Conservation (phyloP, 2,329 filamentous ascomycete genomes). For the Claviceps sp. region DNA sequence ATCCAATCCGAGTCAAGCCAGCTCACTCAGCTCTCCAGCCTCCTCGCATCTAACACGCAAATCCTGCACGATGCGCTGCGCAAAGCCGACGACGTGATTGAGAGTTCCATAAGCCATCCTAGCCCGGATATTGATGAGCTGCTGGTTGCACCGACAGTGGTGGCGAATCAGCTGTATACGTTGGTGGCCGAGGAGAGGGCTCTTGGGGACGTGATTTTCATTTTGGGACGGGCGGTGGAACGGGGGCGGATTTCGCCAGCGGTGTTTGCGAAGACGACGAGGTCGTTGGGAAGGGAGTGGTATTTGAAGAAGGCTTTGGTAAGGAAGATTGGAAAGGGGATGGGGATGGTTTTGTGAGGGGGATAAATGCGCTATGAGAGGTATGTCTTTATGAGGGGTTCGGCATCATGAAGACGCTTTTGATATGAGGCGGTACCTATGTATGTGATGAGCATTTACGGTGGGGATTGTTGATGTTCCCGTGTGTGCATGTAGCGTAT, state of each 20-base stretch:
- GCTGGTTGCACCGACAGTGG: constrained; percentile 84
- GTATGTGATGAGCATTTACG: too few species aligned
- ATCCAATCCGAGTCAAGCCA: constrained; percentile 63
- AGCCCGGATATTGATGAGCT: constrained; percentile 78
- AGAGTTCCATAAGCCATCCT: constrained; percentile 52
- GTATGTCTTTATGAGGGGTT: too few species aligned
- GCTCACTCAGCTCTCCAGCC: constrained; percentile 55
- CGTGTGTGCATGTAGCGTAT: too few species aligned
- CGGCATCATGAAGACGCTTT: background rate
- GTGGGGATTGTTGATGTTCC: too few species aligned
- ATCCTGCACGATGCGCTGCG: constrained; percentile 66
- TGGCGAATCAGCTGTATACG: constrained; percentile 83
- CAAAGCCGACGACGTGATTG: constrained; percentile 67
- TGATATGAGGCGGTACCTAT: background rate
- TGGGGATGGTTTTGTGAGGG: constrained; percentile 43
- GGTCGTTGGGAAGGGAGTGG: constrained; percentile 63
- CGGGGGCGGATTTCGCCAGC: constrained; percentile 54
- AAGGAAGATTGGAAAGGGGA: constrained; percentile 62
- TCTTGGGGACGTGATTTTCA: constrained; percentile 75
- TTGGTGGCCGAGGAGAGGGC: constrained; percentile 81
- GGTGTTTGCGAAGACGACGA: constrained; percentile 68
- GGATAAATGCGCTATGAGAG: too few species aligned
- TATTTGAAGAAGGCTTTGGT: constrained; percentile 73
- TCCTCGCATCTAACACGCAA: constrained; percentile 62
- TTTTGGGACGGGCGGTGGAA: constrained; percentile 63